Evolutionary conservation across 2,329 filamentous ascomycete genomes (phyloP), one percentile per base, ranked within the genome.

Genomic region (Diaporthe capsici): DNA sequence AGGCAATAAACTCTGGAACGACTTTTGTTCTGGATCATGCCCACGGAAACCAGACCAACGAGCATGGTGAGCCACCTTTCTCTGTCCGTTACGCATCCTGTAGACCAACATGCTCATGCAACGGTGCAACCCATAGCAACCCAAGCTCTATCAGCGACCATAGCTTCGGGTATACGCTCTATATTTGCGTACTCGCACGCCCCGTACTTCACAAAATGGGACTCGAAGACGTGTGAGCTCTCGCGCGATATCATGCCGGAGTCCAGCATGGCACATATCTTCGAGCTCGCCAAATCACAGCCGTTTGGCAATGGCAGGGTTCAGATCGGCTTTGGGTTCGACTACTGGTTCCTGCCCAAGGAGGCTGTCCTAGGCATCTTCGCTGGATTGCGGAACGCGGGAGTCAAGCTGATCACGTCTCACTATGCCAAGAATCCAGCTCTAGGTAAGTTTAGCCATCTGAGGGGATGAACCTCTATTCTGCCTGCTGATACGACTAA

Each of bases 21-120:
- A 70, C 65, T 22, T 70, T 49, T 34, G 65, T 70, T 17, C 25
- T 70, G 22, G 65, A 70, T 8, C 42, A 70, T 70, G 65, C 65
- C 31, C 65, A 70, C 37, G 47, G 42, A 13, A 70, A 53, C 44
- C 47, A 22, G 42, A 37, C 42, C 1, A 37, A 49, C 6, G 65
- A 70, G 13, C 65, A 70, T 51, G 65, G 65, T 70, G 15, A 47
- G 37, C 15, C 22, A 25, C 22, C 2, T 10, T 20, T 7, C 2
- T 4, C 17, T 28, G 12, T 37, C 34, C 1, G 25, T 3, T 28
- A 34, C 15, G 1, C 15, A 31, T 57, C 53, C 6, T 17, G n/a
- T 58, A 5, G 22, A 12, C 31, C 31, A 9, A 58, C 17, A 1
- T 58, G 7, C 55, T 58, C 15, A 58, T 58, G 7, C 28, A 28